phyloP scores from a whole-genome alignment of 306 rosid species.

The Inga leiocalycina region DNA sequence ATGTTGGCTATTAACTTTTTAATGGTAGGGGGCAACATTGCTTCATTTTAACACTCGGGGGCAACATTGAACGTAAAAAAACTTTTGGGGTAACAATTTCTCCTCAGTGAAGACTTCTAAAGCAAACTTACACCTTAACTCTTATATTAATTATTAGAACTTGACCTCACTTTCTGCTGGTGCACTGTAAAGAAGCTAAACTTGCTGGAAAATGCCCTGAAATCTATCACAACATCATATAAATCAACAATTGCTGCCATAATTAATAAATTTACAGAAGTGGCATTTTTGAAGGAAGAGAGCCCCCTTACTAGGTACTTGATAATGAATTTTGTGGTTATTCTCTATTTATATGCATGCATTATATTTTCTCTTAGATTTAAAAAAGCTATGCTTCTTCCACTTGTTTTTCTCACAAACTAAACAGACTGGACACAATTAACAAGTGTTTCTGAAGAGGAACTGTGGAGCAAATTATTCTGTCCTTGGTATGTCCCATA shows the following conservation, averaged over 20 bases:
- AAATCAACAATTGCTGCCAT: background rate
- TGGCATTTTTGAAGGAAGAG: background rate
- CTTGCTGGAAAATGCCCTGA: background rate
- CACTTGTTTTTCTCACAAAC: background rate
- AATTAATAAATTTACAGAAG: background rate
- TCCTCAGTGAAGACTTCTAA: too few species aligned
- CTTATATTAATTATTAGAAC: background rate
- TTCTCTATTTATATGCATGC: background rate
- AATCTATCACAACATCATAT: background rate
- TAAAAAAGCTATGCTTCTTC: background rate
- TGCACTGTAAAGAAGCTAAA: background rate
- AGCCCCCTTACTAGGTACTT: slow-evolving; percentile 1
- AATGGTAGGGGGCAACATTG: too few species aligned
- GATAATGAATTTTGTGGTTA: background rate
- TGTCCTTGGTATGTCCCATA: background rate
- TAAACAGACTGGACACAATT: background rate
- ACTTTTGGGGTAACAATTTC: too few species aligned
- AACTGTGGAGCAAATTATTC: background rate
- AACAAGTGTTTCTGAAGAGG: background rate
- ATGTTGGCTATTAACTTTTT: too few species aligned
- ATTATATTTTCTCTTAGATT: background rate
- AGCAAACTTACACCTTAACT: too few species aligned
- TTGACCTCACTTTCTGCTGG: background rate
- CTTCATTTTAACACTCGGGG: too few species aligned
- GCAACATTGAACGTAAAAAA: too few species aligned